These are phyloP conservation scores for Hyaloraphidium curvatum DNA, from an alignment of 192 early-diverging fungal species.

Conservation along the genomic window DNA sequence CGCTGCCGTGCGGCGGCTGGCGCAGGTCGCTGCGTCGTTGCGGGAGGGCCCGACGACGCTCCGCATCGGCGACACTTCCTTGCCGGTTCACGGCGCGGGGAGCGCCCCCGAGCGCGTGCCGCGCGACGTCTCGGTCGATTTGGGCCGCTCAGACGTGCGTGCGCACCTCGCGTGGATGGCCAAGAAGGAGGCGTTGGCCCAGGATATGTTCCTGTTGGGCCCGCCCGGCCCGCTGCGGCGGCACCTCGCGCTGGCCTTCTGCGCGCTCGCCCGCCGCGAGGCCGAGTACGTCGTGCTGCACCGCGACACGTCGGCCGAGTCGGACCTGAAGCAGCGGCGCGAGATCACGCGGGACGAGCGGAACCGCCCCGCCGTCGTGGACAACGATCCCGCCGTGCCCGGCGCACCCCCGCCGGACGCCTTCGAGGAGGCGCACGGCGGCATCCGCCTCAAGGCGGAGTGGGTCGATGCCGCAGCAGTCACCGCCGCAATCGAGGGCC, in stretches of 20 bases:
- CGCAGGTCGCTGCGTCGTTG: too few species aligned
- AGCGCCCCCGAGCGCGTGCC: background rate
- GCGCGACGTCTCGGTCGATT: background rate
- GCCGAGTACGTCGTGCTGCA: constrained; percentile 54
- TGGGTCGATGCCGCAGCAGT: constrained; percentile 23
- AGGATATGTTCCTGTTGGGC: constrained; percentile 66
- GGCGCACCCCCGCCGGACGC: too few species aligned
- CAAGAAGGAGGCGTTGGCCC: constrained; percentile 56
- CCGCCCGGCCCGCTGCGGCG: constrained; percentile 51
- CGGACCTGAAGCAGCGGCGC: constrained; percentile 62
- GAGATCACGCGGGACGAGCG: constrained; percentile 39
- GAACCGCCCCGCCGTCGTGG: constrained; percentile 23
- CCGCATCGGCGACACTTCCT: too few species aligned
- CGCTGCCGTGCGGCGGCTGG: too few species aligned
- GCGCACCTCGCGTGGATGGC: constrained; percentile 46
- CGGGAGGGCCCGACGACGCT: too few species aligned
- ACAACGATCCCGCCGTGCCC: background rate
- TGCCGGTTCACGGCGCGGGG: too few species aligned
- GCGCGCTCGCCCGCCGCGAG: constrained; percentile 35
- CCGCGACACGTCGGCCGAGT: constrained; percentile 42
- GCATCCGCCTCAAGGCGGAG: background rate
- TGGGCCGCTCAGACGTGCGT: constrained; percentile 11
- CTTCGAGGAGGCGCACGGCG: too few species aligned
- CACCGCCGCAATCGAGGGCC: background rate
- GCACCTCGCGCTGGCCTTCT: constrained; percentile 41